These are phyloP conservation scores for Hypoxylon sp. DNA, from an alignment of 2,329 filamentous ascomycete genomes.

Conservation along the genomic window DNA sequence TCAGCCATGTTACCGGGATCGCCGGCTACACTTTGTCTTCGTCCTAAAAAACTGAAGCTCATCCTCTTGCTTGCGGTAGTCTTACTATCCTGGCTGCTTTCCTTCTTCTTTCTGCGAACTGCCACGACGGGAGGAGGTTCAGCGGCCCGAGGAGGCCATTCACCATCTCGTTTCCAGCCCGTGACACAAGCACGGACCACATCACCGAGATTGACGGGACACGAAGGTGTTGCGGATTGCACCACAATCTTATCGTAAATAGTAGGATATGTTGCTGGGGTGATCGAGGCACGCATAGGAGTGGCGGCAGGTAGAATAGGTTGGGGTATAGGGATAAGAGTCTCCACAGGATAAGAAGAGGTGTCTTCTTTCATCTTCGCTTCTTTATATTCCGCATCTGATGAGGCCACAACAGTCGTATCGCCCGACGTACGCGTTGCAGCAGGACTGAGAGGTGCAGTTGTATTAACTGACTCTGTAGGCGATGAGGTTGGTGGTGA, in stretches of 20 bases:
- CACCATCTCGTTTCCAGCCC: constrained; percentile 93
- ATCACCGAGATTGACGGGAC: constrained; percentile 88
- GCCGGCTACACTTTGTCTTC: constrained; percentile 52
- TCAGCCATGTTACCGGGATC: constrained; percentile 36
- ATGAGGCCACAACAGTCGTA: constrained; percentile 60
- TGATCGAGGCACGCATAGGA: constrained; percentile 83
- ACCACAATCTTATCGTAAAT: constrained; percentile 93
- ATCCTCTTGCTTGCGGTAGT: constrained; percentile 58
- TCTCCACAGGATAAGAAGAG: constrained; percentile 67
- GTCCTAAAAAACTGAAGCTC: constrained; percentile 64
- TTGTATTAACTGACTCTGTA: constrained; percentile 43
- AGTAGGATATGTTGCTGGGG: constrained; percentile 78
- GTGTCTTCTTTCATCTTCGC: constrained; percentile 55
- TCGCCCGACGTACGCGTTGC: constrained; percentile 54
- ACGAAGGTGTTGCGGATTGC: constrained; percentile 83
- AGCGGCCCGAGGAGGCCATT: constrained; percentile 83
- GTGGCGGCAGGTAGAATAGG: constrained; percentile 82
- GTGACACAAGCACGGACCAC: constrained; percentile 85
- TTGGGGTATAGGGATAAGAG: constrained; percentile 78
- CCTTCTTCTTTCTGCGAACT: constrained; percentile 58
- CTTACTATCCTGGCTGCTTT: constrained; percentile 48
- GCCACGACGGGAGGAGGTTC: constrained; percentile 58
- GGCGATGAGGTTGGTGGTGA: constrained; percentile 58
- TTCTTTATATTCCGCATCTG: constrained; percentile 59
- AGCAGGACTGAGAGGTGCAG: constrained; percentile 49